Base-by-base conservation (phyloP, 2,329 filamentous ascomycete genomes). In the Pseudocercospora crystallina region DNA sequence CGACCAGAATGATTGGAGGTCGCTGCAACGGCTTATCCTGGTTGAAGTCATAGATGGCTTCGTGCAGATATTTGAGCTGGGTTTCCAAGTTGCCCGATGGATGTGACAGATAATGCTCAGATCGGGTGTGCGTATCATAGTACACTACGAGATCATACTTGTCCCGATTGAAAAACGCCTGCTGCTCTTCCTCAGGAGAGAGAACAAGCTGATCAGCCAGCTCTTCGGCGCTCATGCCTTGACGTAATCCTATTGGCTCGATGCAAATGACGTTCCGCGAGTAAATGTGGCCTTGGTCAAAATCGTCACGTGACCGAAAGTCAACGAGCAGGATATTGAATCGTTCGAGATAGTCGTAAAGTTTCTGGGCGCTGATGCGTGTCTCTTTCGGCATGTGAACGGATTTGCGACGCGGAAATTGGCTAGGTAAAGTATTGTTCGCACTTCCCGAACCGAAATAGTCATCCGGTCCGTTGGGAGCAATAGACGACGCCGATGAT, bases 101-200 rank as follows among this genome's bases (percentile, higher is more conserved):
- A 17, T 74, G 71, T 13, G 72, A 75, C 33, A 80, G 71, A 61
- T 79, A 95, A 61, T 57, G 75, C 59, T 70, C 80, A 51, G 64
- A 88, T 77, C 67, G 79, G 55, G 81, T 84, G 11, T 68, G 71
- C 58, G 92, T 81, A 68, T 99, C 90, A 67, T 97, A 95, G 63
- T 95, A 94, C 0, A 99, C 88, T 9, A 99, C 81, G 36, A 96
- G 72, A 59, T 97, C 90, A 61, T 87, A 96, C 49, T 86, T 79
- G 57, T 91, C 80, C 11, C 83, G 75, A 47, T 86, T 80, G 49
- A 82, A 83, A 62, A 95, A 96, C 30, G 89, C 76, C 1, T 77
- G 72, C 59, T 87, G 84, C 67, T 99, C 94, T n/a, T 77, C 71
- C n/a, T 83, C 75, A 0, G 88, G 86, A 0, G 83, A 85, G 5